Base-by-base conservation (phyloP, 1,284 basidiomycete genomes). In the Tranzscheliella williamsii region DNA sequence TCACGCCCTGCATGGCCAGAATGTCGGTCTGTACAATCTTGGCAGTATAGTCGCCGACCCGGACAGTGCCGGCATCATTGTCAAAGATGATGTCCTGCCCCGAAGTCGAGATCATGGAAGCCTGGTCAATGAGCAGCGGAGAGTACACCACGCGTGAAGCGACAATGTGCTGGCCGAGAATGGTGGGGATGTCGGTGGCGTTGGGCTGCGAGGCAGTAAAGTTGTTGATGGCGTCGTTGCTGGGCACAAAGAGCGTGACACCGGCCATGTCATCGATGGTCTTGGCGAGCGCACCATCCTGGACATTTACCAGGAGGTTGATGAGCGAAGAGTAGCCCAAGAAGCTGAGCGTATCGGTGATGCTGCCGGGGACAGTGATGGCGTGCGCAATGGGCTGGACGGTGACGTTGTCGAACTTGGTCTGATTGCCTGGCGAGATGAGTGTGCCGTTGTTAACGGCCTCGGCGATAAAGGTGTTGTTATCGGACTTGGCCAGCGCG, bases 81-180 rank as follows among this genome's bases (percentile, higher is more conserved):
- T 70, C 56, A 23, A 52, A 65, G 18, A 55, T 47, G 16, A 70
- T 49, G 37, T 70, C 66, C 39, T 70, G 68, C 6, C 66, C 68
- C 5, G 49, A 52, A 13, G 52, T 34, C 11, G 57, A 67, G 55
- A 69, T 62, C 27, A 70, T 31, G 8, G 52, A 38, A 16, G 62
- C 68, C 24, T 68, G 65, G 38, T 58, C 54, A 30, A 46, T 43
- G 24, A 70, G 50, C 16, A 70, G 43, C 2, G 66, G 61, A 13
- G 66, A 65, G 52, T 68, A 69, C 39, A 61, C 40, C 13, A 62
- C 61, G 20, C 67, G 60, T 16, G 53, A 51, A 2, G 52, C 43
- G n/a, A 70, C 55, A 32, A 66, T 42, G 53, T 69, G 66, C 46
- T 70, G 66, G 7, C 52, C 53, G 1, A 65, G 24, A 2, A 70